Percentiles rank a stretch among this genome's conserved stretches.
Evolutionary conservation across 768 basidiomycete species (phyloP).

Genomic region (Pleurotus tuber-regium): DNA sequence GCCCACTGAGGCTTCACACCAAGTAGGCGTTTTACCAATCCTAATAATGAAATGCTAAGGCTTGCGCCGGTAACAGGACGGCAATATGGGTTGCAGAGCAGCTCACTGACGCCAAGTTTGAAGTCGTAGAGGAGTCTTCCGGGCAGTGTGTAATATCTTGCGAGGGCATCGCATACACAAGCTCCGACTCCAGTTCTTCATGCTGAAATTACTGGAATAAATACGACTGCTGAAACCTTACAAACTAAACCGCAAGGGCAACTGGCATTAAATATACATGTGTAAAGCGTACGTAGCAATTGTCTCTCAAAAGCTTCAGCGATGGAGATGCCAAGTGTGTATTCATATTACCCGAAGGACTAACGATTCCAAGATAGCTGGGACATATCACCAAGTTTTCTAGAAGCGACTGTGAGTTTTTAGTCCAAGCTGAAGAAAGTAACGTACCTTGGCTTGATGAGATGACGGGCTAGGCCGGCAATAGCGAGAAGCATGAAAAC

Average conservation of each 20-base stretch:
- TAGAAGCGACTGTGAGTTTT: constrained; percentile 30
- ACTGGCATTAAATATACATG: background rate
- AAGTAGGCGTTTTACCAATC: constrained; percentile 33
- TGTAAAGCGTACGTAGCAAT: too few relatives aligned
- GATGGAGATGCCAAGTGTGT: background rate
- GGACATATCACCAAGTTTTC: constrained; percentile 85
- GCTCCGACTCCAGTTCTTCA: too few relatives aligned
- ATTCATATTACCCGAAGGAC: constrained; percentile 7
- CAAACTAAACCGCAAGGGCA: background rate
- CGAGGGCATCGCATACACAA: constrained; percentile 56
- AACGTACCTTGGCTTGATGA: constrained; percentile 84
- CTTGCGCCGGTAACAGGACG: constrained; percentile 33
- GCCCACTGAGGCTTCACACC: constrained; percentile 67
- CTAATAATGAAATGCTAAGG: background rate
- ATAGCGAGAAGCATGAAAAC: constrained; percentile 88
- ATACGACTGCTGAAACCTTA: background rate
- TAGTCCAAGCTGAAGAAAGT: constrained; percentile 1
- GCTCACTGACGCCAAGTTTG: constrained; percentile 66
- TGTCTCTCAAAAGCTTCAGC: background rate
- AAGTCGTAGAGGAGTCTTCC: constrained; percentile 39
- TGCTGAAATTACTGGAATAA: too few relatives aligned
- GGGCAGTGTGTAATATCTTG: constrained; percentile 52
- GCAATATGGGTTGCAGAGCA: constrained; percentile 74
- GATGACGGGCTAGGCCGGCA: constrained; percentile 85
- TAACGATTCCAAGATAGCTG: constrained; percentile 82